A percentile compares a stretch with the other conserved stretches of the same genome.
These are phyloP conservation scores for Alternaria postmessia DNA, from an alignment of 2,329 filamentous ascomycete genomes.

Conservation along the genomic window DNA sequence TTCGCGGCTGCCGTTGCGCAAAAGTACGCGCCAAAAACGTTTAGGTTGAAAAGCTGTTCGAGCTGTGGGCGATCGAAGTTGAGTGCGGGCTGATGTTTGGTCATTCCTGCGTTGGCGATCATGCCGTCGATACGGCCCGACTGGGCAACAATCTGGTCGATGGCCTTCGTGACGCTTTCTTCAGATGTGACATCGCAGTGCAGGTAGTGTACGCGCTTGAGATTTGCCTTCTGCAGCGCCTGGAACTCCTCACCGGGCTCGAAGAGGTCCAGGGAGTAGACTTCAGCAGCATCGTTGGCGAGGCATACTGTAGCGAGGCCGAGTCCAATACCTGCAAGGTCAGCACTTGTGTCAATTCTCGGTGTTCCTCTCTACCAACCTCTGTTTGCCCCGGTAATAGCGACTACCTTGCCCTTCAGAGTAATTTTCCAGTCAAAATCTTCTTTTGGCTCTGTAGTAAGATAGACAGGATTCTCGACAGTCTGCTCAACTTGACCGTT, in stretches of 20 bases:
- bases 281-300: constrained; percentile 55
- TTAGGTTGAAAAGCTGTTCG: constrained; percentile 58
- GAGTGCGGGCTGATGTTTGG: constrained; percentile 61
- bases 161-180: constrained; percentile 54
- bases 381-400: constrained; percentile 33
- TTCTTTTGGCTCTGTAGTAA: constrained; percentile 55
- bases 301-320: constrained; percentile 59
- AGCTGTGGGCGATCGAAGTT: constrained; percentile 61
- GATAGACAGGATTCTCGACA: constrained; percentile 43
- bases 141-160: constrained; percentile 59
- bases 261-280: constrained; percentile 61
- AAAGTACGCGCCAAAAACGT: constrained; percentile 58
- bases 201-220: constrained; percentile 55
- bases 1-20: constrained; percentile 58
- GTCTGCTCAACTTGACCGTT: constrained; percentile 33
- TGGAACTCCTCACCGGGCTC: constrained; percentile 58
- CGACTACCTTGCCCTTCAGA: constrained; percentile 53
- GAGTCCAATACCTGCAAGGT: constrained; percentile 42
- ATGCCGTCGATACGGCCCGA: constrained; percentile 60
- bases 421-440: constrained; percentile 58
- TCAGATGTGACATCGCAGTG: constrained; percentile 61
- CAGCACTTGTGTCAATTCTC: constrained; percentile 40
- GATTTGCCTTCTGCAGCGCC: constrained; percentile 52
- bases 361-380: constrained; percentile 25
- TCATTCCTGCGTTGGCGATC: constrained; percentile 62